Percentiles rank a stretch among this genome's conserved stretches.
phyloP scores from a whole-genome alignment of 768 basidiomycete species.

The Mycena galericulata region DNA sequence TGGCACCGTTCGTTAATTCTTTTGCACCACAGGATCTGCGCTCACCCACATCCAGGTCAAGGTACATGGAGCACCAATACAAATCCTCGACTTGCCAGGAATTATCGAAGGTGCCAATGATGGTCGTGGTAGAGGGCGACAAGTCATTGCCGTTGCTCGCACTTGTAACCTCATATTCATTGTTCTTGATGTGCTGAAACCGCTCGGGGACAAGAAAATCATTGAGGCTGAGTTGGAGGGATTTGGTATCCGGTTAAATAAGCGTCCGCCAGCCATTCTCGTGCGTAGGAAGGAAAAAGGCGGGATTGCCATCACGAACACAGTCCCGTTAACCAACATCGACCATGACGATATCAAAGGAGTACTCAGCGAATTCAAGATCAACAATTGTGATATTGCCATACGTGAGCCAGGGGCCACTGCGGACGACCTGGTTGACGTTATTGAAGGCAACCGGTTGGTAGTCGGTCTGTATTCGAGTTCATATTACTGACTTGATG shows the following conservation, averaged over 20 bases:
- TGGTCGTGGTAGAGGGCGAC: constrained; percentile 95
- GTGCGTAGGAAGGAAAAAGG: constrained; percentile 93
- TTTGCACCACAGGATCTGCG: neutral
- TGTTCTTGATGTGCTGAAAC: constrained; percentile 97
- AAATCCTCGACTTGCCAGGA: constrained; percentile 94
- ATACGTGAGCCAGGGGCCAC: constrained; percentile 94
- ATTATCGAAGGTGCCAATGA: constrained; percentile 99
- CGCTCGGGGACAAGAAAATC: constrained; percentile 93
- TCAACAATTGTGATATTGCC: constrained; percentile 90
- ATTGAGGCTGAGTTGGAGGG: constrained; percentile 96
- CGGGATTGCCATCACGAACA: constrained; percentile 94
- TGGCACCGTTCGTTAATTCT: constrained; percentile 64
- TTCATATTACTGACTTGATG: constrained; percentile 4
- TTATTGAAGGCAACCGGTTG: constrained; percentile 94
- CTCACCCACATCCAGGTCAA: constrained; percentile 57
- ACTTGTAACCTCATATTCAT: constrained; percentile 99
- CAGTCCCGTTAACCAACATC: constrained; percentile 92
- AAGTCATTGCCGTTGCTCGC: constrained; percentile 94
- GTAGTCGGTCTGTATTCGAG: constrained; percentile 29
- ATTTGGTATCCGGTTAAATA: constrained; percentile 98
- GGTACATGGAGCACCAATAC: constrained; percentile 96
- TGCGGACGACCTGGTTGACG: constrained; percentile 96
- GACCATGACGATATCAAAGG: constrained; percentile 98
- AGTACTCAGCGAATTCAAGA: constrained; percentile 90
- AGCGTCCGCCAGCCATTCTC: constrained; percentile 88